Evolutionary conservation across 2,329 filamentous ascomycete species (phyloP).

Genomic region (Penicillium fuscoglaucum): DNA sequence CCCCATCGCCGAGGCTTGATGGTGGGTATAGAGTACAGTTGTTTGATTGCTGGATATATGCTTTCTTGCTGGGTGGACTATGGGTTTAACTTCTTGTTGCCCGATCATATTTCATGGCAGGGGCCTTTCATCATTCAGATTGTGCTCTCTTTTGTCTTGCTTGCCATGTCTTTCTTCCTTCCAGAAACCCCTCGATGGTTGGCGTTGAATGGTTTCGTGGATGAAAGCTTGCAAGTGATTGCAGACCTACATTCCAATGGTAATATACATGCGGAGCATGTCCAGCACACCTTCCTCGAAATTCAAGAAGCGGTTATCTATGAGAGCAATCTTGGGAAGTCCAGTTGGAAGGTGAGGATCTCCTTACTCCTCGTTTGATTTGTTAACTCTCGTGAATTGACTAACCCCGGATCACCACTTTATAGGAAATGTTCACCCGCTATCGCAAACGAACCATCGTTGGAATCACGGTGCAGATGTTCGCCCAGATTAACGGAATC

Average conservation of each 20-base stretch:
- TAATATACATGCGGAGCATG: slow-evolving; percentile 36
- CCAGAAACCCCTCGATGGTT: slow-evolving; percentile 46
- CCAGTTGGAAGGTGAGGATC: slow-evolving; percentile 32
- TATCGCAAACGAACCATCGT: slow-evolving; percentile 47
- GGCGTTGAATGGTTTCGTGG: slow-evolving; percentile 42
- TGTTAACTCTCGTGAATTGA: neutral
- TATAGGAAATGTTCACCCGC: slow-evolving; percentile 45
- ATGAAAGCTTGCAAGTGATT: slow-evolving; percentile 44
- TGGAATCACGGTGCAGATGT: slow-evolving; percentile 45
- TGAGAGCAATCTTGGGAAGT: slow-evolving; percentile 37
- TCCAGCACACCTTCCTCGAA: slow-evolving; percentile 40
- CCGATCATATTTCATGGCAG: slow-evolving; percentile 35
- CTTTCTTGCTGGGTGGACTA: slow-evolving; percentile 45
- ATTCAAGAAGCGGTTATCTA: slow-evolving; percentile 43
- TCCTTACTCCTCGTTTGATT: neutral
- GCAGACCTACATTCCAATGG: slow-evolving; percentile 43
- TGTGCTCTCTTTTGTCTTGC: slow-evolving; percentile 33
- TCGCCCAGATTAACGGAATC: slow-evolving; percentile 45
- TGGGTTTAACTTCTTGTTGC: slow-evolving; percentile 40
- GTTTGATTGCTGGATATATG: slow-evolving; percentile 41
- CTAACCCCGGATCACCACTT: neutral
- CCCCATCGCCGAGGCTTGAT: slow-evolving; percentile 34
- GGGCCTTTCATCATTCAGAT: slow-evolving; percentile 37
- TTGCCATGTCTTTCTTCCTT: slow-evolving; percentile 40
- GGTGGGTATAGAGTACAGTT: slow-evolving; percentile 44